These are phyloP conservation scores for Camelina hispida DNA, from an alignment of 345 rosid genomes.

Conservation along the genomic window DNA sequence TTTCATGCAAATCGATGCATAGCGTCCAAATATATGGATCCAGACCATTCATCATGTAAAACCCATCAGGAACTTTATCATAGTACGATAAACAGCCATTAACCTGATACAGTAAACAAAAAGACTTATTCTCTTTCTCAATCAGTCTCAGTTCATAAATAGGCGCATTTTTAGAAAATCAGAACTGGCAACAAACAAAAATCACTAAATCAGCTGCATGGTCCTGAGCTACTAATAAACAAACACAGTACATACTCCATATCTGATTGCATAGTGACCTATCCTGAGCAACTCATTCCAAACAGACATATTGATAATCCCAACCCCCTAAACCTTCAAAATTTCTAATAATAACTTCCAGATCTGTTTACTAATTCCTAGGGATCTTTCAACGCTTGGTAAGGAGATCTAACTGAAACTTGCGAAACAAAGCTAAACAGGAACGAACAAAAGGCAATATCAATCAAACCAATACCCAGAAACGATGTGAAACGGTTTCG, in stretches of 20 bases:
- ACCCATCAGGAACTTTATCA: slow-evolving; percentile 96
- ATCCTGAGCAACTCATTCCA: slow-evolving; percentile 4
- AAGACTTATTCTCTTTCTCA: not conserved
- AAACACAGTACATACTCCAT: not conserved
- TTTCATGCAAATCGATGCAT: slow-evolving; percentile 83
- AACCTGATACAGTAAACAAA: slow-evolving; percentile 63
- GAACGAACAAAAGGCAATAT: slow-evolving; percentile 4
- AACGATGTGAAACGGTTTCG: slow-evolving; percentile 83
- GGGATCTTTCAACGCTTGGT: not conserved
- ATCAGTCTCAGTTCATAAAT: slow-evolving; percentile 1
- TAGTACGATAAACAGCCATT: slow-evolving; percentile 94
- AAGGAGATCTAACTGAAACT: not conserved
- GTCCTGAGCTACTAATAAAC: not conserved
- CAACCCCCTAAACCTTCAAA: slow-evolving; percentile 7
- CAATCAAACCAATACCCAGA: slow-evolving; percentile 69
- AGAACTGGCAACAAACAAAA: slow-evolving; percentile 25
- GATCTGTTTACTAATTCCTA: slow-evolving; percentile 21
- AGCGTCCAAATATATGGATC: slow-evolving; percentile 91
- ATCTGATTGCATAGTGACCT: not conserved
- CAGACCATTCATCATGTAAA: slow-evolving; percentile 87
- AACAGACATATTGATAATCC: slow-evolving; percentile 1
- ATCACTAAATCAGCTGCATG: slow-evolving; percentile 23
- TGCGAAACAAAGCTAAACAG: slow-evolving; percentile 21
- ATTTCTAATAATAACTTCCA: not conserved
- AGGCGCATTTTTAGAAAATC: not conserved